These are phyloP conservation scores for Spongiforma sp. DNA, from an alignment of 1,284 basidiomycete species.

Conservation along the genomic window DNA sequence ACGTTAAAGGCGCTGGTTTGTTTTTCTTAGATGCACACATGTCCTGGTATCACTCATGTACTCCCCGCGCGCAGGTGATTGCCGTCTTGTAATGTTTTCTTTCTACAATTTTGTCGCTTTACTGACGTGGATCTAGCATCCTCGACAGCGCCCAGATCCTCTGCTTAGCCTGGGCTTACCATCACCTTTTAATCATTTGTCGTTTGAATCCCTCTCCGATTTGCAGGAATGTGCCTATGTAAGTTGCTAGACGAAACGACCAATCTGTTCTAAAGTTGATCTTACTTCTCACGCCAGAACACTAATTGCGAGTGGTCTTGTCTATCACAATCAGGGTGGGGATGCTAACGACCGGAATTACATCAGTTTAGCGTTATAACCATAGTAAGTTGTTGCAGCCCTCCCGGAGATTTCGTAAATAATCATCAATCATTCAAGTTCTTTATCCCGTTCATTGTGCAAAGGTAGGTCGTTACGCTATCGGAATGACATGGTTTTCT, in stretches of 20 bases:
- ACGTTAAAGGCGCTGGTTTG: slow-evolving; percentile 16
- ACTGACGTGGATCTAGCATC: slow-evolving; percentile 14
- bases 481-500: background rate
- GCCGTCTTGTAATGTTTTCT: slow-evolving; percentile 11
- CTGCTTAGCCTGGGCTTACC: background rate
- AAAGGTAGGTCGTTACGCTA: slow-evolving; percentile 11
- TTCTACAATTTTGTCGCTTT: background rate
- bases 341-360: background rate
- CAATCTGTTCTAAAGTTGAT: background rate
- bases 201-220: background rate
- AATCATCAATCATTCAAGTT: slow-evolving; percentile 18
- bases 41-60: background rate
- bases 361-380: slow-evolving; percentile 2
- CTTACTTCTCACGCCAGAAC: slow-evolving; percentile 1
- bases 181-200: slow-evolving; percentile 14
- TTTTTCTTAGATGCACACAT: background rate
- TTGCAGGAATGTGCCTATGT: slow-evolving; percentile 17
- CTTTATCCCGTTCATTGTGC: slow-evolving; percentile 21
- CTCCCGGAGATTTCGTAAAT: background rate
- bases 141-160: slow-evolving; percentile 17
- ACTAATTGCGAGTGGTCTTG: slow-evolving; percentile 4
- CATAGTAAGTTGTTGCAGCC: slow-evolving; percentile 7
- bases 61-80: slow-evolving; percentile 10
- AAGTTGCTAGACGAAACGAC: slow-evolving; percentile 2
- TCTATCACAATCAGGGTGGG: background rate